phyloP scores from a whole-genome alignment of 108 stramenopile genomes.

The Cyclotella choctawhatcheeana region DNA sequence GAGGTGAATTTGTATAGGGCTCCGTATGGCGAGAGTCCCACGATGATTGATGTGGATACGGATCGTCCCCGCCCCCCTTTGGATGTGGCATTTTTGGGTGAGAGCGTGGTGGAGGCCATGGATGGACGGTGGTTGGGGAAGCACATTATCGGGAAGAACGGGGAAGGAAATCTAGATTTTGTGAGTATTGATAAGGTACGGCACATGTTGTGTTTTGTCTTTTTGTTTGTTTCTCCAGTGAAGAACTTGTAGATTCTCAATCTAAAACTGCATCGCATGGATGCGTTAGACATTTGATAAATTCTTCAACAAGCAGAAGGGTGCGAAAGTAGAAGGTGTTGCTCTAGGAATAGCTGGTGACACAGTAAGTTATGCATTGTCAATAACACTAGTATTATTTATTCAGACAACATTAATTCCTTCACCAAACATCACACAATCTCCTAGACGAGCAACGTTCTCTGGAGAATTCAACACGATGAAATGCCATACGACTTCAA shows the following conservation, averaged over 20 bases:
- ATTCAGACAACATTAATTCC: too few species aligned
- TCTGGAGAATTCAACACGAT: conserved; percentile 55
- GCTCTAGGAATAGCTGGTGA: conserved; percentile 76
- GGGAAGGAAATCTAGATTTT: conserved; percentile 24
- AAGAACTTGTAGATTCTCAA: neutral
- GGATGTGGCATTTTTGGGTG: conserved; percentile 85
- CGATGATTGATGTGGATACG: conserved; percentile 19
- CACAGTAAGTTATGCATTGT: conserved; percentile 59
- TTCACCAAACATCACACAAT: too few species aligned
- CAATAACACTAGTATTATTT: too few species aligned
- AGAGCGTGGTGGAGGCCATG: conserved; percentile 83
- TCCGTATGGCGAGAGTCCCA: conserved; percentile 24
- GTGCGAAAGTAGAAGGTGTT: conserved; percentile 39
- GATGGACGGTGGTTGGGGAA: conserved; percentile 83
- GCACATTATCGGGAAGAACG: conserved; percentile 27
- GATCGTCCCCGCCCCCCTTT: conserved; percentile 29
- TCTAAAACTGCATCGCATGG: neutral
- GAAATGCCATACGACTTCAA: conserved; percentile 74
- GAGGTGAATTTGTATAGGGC: conserved; percentile 47
- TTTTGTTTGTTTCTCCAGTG: neutral
- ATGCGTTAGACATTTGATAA: conserved; percentile 39
- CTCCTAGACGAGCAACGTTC: conserved; percentile 50
- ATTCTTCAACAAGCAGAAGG: conserved; percentile 47
- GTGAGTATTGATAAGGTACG: conserved; percentile 27
- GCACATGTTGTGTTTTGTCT: neutral